Conservation (phyloP, 1,284 basidiomycete genomes). For the Athelia psychrophila region DNA sequence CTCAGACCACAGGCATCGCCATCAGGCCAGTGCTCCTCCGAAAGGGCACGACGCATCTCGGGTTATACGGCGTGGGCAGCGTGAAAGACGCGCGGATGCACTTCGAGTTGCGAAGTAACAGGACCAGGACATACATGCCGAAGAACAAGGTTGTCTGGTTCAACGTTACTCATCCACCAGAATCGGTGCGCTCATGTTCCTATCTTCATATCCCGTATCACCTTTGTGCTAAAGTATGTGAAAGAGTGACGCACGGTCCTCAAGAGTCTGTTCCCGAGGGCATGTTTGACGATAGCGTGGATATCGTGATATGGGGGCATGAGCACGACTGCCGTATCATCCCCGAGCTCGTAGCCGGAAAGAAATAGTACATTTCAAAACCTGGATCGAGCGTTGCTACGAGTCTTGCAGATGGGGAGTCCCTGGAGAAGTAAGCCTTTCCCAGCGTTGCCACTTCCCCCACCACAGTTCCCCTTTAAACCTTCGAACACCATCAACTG, state of each 20-base stretch:
- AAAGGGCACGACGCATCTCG: slow-evolving; percentile 86
- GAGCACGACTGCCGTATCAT: slow-evolving; percentile 96
- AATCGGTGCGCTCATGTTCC: slow-evolving; percentile 73
- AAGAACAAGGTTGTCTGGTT: slow-evolving; percentile 91
- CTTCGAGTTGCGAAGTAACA: slow-evolving; percentile 90
- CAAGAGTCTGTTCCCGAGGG: slow-evolving; percentile 94
- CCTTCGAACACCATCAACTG: too few relatives aligned
- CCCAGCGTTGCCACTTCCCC: too few relatives aligned
- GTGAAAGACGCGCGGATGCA: slow-evolving; percentile 96
- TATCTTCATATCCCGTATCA: not conserved
- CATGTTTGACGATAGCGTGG: slow-evolving; percentile 94
- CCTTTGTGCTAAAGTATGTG: not conserved
- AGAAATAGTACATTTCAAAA: slow-evolving; percentile 90
- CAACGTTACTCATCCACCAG: slow-evolving; percentile 95
- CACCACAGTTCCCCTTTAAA: too few relatives aligned
- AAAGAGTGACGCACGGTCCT: slow-evolving; percentile 88
- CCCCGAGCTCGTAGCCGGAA: slow-evolving; percentile 89
- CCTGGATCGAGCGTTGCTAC: slow-evolving; percentile 97
- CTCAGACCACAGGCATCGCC: slow-evolving; percentile 74
- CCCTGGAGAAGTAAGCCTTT: slow-evolving; percentile 82
- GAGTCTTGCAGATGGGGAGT: slow-evolving; percentile 87
- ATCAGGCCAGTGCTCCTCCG: slow-evolving; percentile 87
- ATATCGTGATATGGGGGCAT: slow-evolving; percentile 97
- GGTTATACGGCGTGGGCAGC: slow-evolving; percentile 95
- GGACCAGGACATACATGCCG: slow-evolving; percentile 96